Percentiles rank a stretch among this genome's conserved stretches.
phyloP scores from a whole-genome alignment of 148 eudicot species.

The Diospyros lotus region DNA sequence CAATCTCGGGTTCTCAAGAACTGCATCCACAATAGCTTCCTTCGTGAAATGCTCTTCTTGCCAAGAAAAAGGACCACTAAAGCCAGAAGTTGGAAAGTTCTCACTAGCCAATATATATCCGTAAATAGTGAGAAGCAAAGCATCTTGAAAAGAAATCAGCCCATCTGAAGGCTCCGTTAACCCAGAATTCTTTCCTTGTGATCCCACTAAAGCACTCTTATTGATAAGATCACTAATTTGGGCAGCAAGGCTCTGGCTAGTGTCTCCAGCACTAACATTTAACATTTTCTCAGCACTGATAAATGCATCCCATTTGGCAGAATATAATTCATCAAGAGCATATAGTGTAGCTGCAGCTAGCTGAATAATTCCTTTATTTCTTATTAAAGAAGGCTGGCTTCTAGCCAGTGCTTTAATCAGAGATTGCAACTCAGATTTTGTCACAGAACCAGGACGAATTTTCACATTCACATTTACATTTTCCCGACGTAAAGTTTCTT shows the following conservation, averaged over 20 bases:
- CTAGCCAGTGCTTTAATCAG: constrained; percentile 66
- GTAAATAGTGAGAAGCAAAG: constrained; percentile 62
- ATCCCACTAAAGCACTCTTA: constrained; percentile 57
- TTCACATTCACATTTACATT: constrained; percentile 59
- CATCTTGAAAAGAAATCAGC: constrained; percentile 67
- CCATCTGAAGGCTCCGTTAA: constrained; percentile 44
- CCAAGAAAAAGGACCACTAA: constrained; percentile 91
- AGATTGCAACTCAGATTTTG: constrained; percentile 61
- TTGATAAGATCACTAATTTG: constrained; percentile 85
- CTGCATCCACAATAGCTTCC: constrained; percentile 89
- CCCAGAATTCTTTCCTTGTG: constrained; percentile 31
- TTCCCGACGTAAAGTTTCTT: constrained; percentile 77
- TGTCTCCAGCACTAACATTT: constrained; percentile 79
- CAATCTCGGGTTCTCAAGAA: constrained; percentile 70
- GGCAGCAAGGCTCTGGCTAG: constrained; percentile 96
- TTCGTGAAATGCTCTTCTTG: constrained; percentile 92
- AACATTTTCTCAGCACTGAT: constrained; percentile 93
- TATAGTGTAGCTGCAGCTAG: constrained; percentile 62
- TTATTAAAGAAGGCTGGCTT: constrained; percentile 56
- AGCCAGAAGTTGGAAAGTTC: constrained; percentile 89
- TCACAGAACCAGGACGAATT: constrained; percentile 63
- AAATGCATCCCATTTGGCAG: constrained; percentile 90
- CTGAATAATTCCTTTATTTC: constrained; percentile 89
- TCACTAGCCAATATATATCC: constrained; percentile 94
- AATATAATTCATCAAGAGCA: constrained; percentile 61